phyloP scores from a whole-genome alignment of 2,329 filamentous ascomycete species.

The Neofusicoccum cordaticola region DNA sequence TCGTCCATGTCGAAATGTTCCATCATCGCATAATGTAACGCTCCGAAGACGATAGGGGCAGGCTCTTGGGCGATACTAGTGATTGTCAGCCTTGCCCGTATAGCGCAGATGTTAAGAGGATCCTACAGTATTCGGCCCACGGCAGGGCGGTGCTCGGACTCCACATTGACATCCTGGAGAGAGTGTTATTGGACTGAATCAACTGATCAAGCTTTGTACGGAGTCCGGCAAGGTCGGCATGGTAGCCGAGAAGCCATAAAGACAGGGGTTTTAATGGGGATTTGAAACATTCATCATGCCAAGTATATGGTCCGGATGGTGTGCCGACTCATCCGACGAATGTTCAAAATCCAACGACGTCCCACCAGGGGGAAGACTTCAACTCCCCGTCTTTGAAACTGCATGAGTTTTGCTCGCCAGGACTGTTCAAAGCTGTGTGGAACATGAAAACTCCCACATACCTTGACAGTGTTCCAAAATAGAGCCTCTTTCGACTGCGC shows the following conservation, averaged over 20 bases:
- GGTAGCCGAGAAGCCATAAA: slow-evolving; percentile 27
- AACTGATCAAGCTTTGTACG: background rate
- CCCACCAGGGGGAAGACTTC: background rate
- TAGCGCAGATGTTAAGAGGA: background rate
- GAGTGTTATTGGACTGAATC: background rate
- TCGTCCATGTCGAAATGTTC: slow-evolving; percentile 62
- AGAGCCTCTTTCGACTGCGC: slow-evolving; percentile 29
- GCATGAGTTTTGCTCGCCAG: background rate
- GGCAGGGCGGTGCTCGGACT: slow-evolving; percentile 41
- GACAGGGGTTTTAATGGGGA: background rate
- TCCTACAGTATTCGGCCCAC: slow-evolving; percentile 56
- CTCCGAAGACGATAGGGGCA: slow-evolving; percentile 58
- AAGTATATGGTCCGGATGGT: slow-evolving; percentile 5
- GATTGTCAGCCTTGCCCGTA: background rate
- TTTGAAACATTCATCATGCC: slow-evolving; percentile 12
- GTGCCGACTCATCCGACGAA: slow-evolving; percentile 10
- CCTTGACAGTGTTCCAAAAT: slow-evolving; percentile 34
- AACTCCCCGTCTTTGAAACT: background rate
- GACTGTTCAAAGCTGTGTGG: background rate
- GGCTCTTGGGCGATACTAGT: slow-evolving; percentile 56
- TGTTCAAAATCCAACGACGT: background rate
- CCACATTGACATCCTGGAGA: slow-evolving; percentile 33
- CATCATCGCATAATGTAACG: slow-evolving; percentile 58
- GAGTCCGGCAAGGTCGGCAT: slow-evolving; percentile 7
- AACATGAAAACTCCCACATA: background rate